These are phyloP conservation scores for Aureobasidium zeae DNA, from an alignment of 2,329 filamentous ascomycete genomes.

Conservation along the genomic window DNA sequence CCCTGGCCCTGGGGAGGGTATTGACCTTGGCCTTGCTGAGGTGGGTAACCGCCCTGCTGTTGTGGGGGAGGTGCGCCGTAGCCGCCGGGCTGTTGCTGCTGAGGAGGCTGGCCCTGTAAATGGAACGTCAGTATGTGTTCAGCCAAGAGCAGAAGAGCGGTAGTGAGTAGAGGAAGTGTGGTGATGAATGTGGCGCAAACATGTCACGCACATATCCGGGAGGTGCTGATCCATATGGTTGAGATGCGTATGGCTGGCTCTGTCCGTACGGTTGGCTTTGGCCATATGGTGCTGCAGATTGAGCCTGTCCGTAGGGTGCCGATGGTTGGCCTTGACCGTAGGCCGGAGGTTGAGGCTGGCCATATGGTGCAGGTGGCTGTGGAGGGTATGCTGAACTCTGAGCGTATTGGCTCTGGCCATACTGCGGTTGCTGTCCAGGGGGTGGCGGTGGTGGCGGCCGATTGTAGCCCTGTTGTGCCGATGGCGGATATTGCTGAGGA, in stretches of 20 bases:
- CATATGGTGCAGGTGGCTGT: conserved; percentile 20
- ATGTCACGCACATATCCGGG: conserved; percentile 20
- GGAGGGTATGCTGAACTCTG: conserved; percentile 6
- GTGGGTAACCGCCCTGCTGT: conserved; percentile 28
- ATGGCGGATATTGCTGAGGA: conserved; percentile 22
- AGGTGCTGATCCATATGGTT: conserved; percentile 7
- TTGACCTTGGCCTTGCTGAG: conserved; percentile 28
- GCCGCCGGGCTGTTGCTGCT: conserved; percentile 18
- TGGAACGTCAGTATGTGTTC: neutral
- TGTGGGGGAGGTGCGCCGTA: conserved; percentile 18
- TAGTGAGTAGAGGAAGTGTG: neutral
- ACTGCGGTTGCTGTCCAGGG: conserved; percentile 24
- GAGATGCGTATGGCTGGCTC: conserved; percentile 1
- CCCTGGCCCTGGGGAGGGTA: conserved; percentile 25
- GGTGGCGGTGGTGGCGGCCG: conserved; percentile 7
- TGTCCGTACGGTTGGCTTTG: conserved; percentile 5
- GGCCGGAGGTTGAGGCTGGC: conserved; percentile 20
- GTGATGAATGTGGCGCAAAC: conserved; percentile 16
- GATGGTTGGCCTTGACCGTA: conserved; percentile 11
- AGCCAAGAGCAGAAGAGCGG: neutral
- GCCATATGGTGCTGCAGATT: conserved; percentile 7
- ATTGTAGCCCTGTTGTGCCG: conserved; percentile 16
- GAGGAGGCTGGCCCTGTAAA: conserved; percentile 23
- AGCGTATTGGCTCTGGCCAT: conserved; percentile 8
- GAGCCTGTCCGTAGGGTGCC: conserved; percentile 1